Base-by-base conservation (phyloP, 2,329 filamentous ascomycete genomes). In the Piedraia hortae region DNA sequence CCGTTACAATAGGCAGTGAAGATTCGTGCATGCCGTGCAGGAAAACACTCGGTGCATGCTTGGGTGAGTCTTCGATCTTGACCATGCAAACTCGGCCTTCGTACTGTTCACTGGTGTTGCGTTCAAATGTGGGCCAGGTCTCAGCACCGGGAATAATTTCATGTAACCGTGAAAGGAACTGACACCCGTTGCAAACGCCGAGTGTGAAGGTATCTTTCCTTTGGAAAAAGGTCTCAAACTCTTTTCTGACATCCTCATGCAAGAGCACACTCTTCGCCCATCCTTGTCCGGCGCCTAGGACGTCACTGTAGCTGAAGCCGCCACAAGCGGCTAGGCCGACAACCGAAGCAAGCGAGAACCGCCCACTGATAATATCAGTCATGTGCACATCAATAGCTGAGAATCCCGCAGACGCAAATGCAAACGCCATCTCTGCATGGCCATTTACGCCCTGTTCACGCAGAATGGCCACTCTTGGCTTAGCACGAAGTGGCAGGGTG, bases 371-470 rank as follows among this genome's bases (percentile, higher is more conserved):
- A 21, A 71, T 57, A 36, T 93, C 82, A 3, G 72, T 85, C 85
- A 97, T 93, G 55, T 91, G 82, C 1, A 93, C 70, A 39, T 97
- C 82, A 20, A 93, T 62, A 8, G 80, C 65, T 21, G 78, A 69
- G 50, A 93, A 93, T 16, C 82, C 82, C 19, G 85, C 82, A 16
- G 67, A 66, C 32, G 71, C 67, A 57, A 93, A 93, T 21, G 80
- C 78, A 39, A 89, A 93, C 1, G 85, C 85, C 75, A 97, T 89
- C 46, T 97, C 85, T n/a, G 77, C 68, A 37, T 91, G 65, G 18
- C 80, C 75, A 48, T 97, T 93, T 33, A 90, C 75, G 43, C 85
- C 85, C 45, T 91, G 78, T 46, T 93, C 85, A 39, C 85, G 62
- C 11, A 97, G 63, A 34, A 97, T 89, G 19, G 85, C 85, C 12